Conservation (phyloP, 208 protist species). For the Crithidia sp. region DNA sequence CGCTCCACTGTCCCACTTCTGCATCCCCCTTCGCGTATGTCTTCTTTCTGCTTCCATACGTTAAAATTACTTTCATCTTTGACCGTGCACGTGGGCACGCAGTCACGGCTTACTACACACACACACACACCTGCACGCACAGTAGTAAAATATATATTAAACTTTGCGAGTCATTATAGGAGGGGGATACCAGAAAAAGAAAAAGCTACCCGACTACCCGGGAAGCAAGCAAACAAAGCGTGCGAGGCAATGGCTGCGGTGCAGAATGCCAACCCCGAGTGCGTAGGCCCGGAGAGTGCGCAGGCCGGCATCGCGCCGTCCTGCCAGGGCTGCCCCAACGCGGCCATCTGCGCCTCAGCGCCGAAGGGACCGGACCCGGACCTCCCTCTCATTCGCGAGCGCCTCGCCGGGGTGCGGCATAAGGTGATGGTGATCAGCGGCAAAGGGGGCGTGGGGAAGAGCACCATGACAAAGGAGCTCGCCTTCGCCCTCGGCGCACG, state of each 20-base stretch:
- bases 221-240: too few relatives aligned
- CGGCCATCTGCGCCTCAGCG: slow-evolving; percentile 93
- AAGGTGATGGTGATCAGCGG: slow-evolving; percentile 93
- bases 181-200: too few relatives aligned
- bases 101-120: too few relatives aligned
- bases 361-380: slow-evolving; percentile 94
- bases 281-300: slow-evolving; percentile 95
- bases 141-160: too few relatives aligned
- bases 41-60: too few relatives aligned
- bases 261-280: slow-evolving; percentile 72
- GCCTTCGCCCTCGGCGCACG: slow-evolving; percentile 77
- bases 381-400: slow-evolving; percentile 81
- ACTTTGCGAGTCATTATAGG: too few relatives aligned
- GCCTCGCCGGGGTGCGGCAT: slow-evolving; percentile 77
- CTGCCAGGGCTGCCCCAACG: slow-evolving; percentile 99
- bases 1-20: too few relatives aligned
- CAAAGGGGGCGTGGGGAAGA: slow-evolving; percentile 96
- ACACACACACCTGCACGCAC: background rate
- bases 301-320: slow-evolving; percentile 94
- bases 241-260: slow-evolving; percentile 4
- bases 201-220: too few relatives aligned
- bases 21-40: too few relatives aligned
- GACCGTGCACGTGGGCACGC: too few relatives aligned
- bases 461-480: slow-evolving; percentile 92
- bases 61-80: too few relatives aligned